Base-by-base conservation (phyloP, 139 green algal genomes). In the Parachlorella kessleri region DNA sequence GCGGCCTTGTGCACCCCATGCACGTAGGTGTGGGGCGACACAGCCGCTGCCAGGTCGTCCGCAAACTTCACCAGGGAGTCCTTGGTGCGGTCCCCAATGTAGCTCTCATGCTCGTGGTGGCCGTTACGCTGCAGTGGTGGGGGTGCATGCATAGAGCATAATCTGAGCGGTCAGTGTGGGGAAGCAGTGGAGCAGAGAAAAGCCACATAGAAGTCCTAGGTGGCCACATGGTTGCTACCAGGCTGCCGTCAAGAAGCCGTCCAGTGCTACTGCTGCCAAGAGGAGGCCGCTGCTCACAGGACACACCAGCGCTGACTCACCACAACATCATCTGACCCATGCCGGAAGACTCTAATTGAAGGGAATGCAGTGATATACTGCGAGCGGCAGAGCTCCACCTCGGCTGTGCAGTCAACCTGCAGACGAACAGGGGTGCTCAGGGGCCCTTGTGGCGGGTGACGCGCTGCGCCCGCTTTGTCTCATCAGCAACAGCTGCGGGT, bases 331-430 rank as follows among this genome's bases (percentile, higher is more conserved):
- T 98, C 95, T 21, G 93, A 85, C 41, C 94, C 95, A 53, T 93
- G 91, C 28, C 93, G 84, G 86, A 98, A 99, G 23, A 99, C 93
- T 35, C 96, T 92, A 55, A 99, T 92, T 68, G 94, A 98, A 3
- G 96, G 96, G 88, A 97, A 99, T 33, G 93, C 96, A n/a, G 93
- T 90, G 72, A 99, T 95, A 75, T 92, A 90, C 83, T 99, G 90
- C 66, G 87, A 70, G 41, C 89, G 84, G 85, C 96, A 99, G 65
- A 99, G 73, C 10, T 94, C 73, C 68, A 88, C 77, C 86, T 99
- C 88, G 8, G 72, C 41, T 1, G 91, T 96, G 87, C 96, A 99
- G 87, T 99, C 95, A 59, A 97, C 88, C 92, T 96, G 86, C 28
- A 48, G 32, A 6, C 3, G 5, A 32, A 1, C 10, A 4, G 54